phyloP scores from a whole-genome alignment of 1,284 basidiomycete species.

The Trichosporon ovoides region DNA sequence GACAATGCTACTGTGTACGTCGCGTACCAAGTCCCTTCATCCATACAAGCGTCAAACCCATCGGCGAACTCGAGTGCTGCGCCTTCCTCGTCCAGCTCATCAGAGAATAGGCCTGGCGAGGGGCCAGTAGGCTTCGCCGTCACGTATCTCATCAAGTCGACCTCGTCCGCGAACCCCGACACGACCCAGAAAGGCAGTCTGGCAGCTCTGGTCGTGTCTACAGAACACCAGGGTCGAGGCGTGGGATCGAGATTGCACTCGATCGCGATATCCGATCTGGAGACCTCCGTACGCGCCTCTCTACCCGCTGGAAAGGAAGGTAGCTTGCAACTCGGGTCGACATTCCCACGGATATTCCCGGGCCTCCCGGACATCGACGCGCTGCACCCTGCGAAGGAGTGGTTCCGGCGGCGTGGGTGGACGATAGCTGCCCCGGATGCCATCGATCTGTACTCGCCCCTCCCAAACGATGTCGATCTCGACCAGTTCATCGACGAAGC shows the following conservation, averaged over 20 bases:
- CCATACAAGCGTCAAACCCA: no score
- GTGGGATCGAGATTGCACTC: slow-evolving; percentile 21
- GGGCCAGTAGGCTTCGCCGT: slow-evolving; percentile 17
- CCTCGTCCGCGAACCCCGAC: background rate
- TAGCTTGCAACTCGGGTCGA: slow-evolving; percentile 22
- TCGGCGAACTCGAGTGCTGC: background rate
- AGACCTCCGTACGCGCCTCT: slow-evolving; percentile 10
- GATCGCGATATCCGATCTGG: slow-evolving; percentile 15
- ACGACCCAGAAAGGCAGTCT: slow-evolving; percentile 21
- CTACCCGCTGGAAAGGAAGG: slow-evolving; percentile 6
- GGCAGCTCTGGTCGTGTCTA: slow-evolving; percentile 16
- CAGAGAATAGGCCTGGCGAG: background rate
- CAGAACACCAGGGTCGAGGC: slow-evolving; percentile 12
- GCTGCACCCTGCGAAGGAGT: slow-evolving; percentile 11
- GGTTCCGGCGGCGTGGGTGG: slow-evolving; percentile 22
- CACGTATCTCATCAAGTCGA: slow-evolving; percentile 17
- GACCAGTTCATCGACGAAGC: slow-evolving; percentile 12
- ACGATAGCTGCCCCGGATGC: background rate
- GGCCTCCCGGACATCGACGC: slow-evolving; percentile 20
- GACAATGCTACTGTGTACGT: slow-evolving; percentile 13
- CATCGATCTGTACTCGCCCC: slow-evolving; percentile 15
- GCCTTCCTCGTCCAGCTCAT: no score
- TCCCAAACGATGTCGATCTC: slow-evolving; percentile 8
- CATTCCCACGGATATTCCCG: slow-evolving; percentile 29
- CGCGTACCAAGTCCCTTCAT: background rate